These are phyloP conservation scores for Andrographis paniculata DNA, from an alignment of 305 asterid species.

Conservation along the genomic window DNA sequence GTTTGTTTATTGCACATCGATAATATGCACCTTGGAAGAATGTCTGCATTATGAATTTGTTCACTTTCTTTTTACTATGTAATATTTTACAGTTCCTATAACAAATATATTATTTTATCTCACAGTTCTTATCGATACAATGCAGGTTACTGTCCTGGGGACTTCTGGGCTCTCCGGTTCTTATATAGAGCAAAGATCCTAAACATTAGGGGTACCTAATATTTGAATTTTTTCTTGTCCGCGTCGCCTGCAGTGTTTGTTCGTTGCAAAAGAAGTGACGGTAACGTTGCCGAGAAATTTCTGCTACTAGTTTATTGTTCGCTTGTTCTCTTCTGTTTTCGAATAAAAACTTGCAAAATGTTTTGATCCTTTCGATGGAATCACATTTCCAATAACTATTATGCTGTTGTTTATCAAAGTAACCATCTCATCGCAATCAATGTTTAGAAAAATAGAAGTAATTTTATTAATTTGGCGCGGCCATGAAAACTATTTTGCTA, in stretches of 20 bases:
- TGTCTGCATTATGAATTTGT: no score
- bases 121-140: constrained; percentile 9
- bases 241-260: no score
- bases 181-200: constrained; percentile 85
- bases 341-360: constrained; percentile 22
- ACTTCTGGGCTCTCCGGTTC: constrained; percentile 96
- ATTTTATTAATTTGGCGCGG: no score
- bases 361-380: not conserved
- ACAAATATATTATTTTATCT: no score
- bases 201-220: constrained; percentile 17
- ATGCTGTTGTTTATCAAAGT: not conserved
- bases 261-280: constrained; percentile 16
- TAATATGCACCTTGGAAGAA: no score
- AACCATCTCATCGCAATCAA: no score
- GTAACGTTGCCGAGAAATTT: constrained; percentile 11
- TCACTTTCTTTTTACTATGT: no score
- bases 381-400: not conserved
- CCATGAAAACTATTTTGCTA: no score
- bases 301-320: constrained; percentile 16
- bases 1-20: no score
- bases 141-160: constrained; percentile 87
- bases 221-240: constrained; percentile 8
- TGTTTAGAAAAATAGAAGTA: no score
- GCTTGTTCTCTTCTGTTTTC: constrained; percentile 14
- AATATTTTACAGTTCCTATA: no score